Percentiles rank a stretch among this genome's conserved stretches.
Evolutionary conservation across 2,329 filamentous ascomycete genomes (phyloP).

Genomic region (Fusarium chlamydosporum): DNA sequence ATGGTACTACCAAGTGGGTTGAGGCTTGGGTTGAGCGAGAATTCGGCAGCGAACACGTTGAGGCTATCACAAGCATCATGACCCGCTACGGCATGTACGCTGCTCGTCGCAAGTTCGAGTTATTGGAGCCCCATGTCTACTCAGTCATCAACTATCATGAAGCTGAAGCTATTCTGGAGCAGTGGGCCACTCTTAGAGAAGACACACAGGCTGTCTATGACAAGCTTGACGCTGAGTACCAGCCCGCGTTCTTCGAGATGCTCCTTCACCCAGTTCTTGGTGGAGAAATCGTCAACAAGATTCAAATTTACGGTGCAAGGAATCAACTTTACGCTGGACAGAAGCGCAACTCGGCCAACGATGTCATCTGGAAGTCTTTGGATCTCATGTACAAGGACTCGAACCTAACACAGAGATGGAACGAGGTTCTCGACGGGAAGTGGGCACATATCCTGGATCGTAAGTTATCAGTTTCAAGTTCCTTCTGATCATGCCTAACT

Average conservation of each 20-base stretch:
- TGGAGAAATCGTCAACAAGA: slow-evolving; percentile 66
- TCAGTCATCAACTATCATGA: slow-evolving; percentile 72
- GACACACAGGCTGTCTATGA: slow-evolving; percentile 63
- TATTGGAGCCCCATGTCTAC: slow-evolving; percentile 69
- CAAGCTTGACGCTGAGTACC: slow-evolving; percentile 58
- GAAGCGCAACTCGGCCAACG: slow-evolving; percentile 69
- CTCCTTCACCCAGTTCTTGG: slow-evolving; percentile 72
- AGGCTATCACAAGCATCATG: slow-evolving; percentile 59
- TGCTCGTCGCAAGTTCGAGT: slow-evolving; percentile 71
- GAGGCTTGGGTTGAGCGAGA: slow-evolving; percentile 64
- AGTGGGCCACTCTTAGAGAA: slow-evolving; percentile 65
- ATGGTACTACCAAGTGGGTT: slow-evolving; percentile 59
- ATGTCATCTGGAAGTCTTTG: slow-evolving; percentile 38
- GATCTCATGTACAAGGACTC: slow-evolving; percentile 42
- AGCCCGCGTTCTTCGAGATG: slow-evolving; percentile 71
- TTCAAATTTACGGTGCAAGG: slow-evolving; percentile 61
- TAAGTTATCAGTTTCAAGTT: neutral
- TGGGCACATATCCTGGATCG: slow-evolving; percentile 41
- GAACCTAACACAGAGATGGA: slow-evolving; percentile 41
- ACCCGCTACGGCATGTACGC: slow-evolving; percentile 68
- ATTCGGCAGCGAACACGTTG: slow-evolving; percentile 63
- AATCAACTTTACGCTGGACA: slow-evolving; percentile 70
- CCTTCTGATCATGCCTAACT: neutral
- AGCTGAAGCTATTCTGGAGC: slow-evolving; percentile 66
- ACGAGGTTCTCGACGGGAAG: slow-evolving; percentile 38